Conservation (phyloP, 2,329 filamentous ascomycete species). For the Fusarium anthophilum region DNA sequence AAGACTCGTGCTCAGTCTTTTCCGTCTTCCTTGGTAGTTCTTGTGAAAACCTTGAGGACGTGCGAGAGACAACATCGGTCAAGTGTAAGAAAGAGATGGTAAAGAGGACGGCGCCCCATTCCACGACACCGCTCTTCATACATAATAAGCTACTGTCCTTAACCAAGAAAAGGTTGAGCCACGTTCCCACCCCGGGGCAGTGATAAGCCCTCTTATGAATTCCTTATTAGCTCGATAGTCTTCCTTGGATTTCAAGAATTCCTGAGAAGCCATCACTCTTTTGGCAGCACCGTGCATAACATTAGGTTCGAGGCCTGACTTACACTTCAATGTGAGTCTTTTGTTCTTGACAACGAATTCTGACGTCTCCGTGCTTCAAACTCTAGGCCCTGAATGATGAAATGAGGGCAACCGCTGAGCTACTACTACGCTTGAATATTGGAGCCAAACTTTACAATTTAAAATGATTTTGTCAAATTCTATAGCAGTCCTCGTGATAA, state of each 20-base stretch:
- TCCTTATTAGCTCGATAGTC: neutral
- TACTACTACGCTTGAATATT: neutral
- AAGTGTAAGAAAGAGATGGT: neutral
- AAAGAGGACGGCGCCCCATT: conserved; percentile 8
- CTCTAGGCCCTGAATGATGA: neutral
- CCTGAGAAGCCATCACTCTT: neutral
- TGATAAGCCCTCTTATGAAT: neutral
- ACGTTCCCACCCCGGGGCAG: neutral
- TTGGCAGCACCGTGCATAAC: neutral
- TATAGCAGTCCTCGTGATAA: neutral
- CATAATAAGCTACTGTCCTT: neutral
- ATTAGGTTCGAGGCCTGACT: neutral
- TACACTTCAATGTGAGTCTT: neutral
- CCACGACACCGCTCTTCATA: conserved; percentile 24
- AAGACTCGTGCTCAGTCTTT: neutral
- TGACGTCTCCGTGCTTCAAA: neutral
- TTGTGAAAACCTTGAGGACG: neutral
- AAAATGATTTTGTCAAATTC: neutral
- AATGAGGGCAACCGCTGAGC: neutral
- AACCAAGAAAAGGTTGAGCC: neutral
- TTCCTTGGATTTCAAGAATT: neutral
- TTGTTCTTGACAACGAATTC: neutral
- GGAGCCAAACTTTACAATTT: neutral
- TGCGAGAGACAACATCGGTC: neutral
- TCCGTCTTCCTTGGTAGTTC: conserved; percentile 8